These are phyloP conservation scores for Athelia sp. DNA, from an alignment of 1,284 basidiomycete genomes.

Conservation along the genomic window DNA sequence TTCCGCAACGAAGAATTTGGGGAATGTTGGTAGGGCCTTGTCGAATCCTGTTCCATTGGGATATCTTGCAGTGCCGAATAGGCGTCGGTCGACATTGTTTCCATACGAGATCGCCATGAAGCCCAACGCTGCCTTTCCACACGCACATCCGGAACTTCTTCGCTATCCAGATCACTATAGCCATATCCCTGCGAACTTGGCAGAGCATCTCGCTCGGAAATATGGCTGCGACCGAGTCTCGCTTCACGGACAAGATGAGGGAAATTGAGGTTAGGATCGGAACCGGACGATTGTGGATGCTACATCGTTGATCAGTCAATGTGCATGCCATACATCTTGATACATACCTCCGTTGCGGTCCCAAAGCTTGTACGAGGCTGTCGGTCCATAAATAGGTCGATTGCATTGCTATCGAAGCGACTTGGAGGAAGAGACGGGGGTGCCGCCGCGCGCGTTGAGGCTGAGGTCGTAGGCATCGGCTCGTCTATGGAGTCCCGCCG, in stretches of 20 bases:
- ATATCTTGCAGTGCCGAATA: no score
- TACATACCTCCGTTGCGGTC: neutral
- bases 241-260: neutral
- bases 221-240: neutral
- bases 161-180: neutral
- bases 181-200: neutral
- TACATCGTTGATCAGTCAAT: neutral
- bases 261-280: neutral
- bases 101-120: neutral
- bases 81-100: neutral
- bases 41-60: no score
- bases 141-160: neutral
- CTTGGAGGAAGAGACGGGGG: conserved; percentile 18
- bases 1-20: no score
- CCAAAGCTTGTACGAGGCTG: neutral
- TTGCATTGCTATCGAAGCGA: conserved; percentile 14
- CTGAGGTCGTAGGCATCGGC: conserved; percentile 1
- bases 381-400: conserved; percentile 3
- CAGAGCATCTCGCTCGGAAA: neutral
- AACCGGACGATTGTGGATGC: neutral
- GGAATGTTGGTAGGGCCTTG: no score
- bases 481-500: neutral
- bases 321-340: neutral
- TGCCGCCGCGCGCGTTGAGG: neutral
- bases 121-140: neutral